Evolutionary conservation across 345 rosid genomes (phyloP).

Genomic region (Bruguiera parviflora): DNA sequence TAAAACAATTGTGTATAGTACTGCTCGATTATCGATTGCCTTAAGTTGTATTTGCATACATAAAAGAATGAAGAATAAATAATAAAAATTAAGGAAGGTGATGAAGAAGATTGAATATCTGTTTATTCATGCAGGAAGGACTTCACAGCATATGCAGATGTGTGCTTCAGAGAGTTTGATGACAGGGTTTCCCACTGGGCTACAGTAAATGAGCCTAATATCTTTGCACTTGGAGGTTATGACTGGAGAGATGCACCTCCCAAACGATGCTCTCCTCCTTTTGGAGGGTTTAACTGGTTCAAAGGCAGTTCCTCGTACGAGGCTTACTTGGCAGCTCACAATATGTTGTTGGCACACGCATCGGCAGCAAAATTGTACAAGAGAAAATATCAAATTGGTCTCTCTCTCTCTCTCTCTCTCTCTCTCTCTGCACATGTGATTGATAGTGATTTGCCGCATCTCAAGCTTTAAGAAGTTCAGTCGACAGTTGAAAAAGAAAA

Average conservation of each 20-base stretch:
- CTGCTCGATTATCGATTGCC: neutral
- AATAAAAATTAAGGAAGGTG: neutral
- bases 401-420: too few relatives aligned
- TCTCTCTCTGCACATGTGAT: too few relatives aligned
- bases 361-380: slow-evolving; percentile 53
- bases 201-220: slow-evolving; percentile 67
- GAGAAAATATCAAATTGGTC: slow-evolving; percentile 38
- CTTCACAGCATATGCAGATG: slow-evolving; percentile 67
- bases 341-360: slow-evolving; percentile 68
- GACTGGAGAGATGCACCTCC: slow-evolving; percentile 35
- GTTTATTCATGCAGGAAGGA: slow-evolving; percentile 22
- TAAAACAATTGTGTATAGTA: slow-evolving; percentile 43
- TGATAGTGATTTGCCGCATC: too few relatives aligned
- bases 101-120: neutral
- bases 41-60: neutral
- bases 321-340: slow-evolving; percentile 61
- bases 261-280: slow-evolving; percentile 36
- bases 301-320: slow-evolving; percentile 61
- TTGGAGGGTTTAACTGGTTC: slow-evolving; percentile 25
- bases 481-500: too few relatives aligned
- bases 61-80: too few relatives aligned
- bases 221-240: slow-evolving; percentile 34
- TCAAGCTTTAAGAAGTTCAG: too few relatives aligned
- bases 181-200: slow-evolving; percentile 60
- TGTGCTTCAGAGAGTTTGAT: slow-evolving; percentile 74